Percentiles rank a stretch among this genome's conserved stretches.
phyloP scores from a whole-genome alignment of 345 rosid species.

The Rhodomyrtus tomentosa region DNA sequence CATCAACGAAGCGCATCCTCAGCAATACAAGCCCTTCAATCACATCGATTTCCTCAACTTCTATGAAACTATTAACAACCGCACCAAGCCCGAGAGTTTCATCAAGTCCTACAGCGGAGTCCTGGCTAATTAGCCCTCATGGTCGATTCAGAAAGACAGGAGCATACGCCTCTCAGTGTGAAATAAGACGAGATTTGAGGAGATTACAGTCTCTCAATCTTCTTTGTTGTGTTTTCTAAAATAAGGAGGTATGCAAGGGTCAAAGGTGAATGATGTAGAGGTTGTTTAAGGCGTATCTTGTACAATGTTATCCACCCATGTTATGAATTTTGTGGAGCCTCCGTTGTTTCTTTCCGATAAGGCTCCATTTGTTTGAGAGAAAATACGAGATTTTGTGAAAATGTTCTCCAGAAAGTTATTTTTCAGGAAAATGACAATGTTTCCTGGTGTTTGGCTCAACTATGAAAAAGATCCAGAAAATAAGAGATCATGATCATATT shows the following conservation, averaged over 20 bases:
- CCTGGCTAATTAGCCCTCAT: neutral
- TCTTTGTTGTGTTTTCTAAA: too few species aligned
- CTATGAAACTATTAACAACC: neutral
- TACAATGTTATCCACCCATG: too few species aligned
- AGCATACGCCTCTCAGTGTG: neutral
- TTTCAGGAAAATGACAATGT: too few species aligned
- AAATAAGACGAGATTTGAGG: neutral
- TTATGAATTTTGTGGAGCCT: too few species aligned
- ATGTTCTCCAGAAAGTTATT: too few species aligned
- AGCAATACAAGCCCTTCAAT: slow-evolving; percentile 11
- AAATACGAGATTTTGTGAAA: too few species aligned
- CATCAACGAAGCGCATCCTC: slow-evolving; percentile 8
- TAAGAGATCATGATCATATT: too few species aligned
- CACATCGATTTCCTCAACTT: slow-evolving; percentile 7
- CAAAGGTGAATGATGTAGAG: too few species aligned
- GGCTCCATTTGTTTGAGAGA: too few species aligned
- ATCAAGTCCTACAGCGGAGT: slow-evolving; percentile 3
- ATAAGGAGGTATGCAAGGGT: neutral
- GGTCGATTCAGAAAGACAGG: neutral
- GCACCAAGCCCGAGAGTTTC: neutral
- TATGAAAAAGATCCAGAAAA: too few species aligned
- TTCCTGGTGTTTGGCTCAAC: too few species aligned
- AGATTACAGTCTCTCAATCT: neutral
- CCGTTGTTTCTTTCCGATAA: too few species aligned
- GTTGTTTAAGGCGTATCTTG: neutral